Evolutionary conservation across 768 basidiomycete species (phyloP).

Genomic region (Mrakia hoshinonis): DNA sequence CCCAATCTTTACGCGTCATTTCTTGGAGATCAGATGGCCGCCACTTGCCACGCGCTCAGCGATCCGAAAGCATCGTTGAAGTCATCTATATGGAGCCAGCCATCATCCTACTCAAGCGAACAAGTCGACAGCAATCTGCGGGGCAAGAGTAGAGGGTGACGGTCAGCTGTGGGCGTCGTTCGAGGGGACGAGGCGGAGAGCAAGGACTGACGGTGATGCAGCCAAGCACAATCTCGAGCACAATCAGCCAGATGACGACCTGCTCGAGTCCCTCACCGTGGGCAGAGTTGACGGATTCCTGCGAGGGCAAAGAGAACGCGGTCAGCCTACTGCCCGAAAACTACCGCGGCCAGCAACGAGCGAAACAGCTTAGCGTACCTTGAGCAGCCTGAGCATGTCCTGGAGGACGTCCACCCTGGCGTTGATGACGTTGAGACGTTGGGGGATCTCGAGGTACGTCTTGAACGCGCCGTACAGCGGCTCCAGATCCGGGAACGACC

Average conservation of each 20-base stretch:
- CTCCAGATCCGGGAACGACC: slow-evolving; percentile 87
- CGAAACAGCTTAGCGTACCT: slow-evolving; percentile 47
- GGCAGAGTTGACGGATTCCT: slow-evolving; percentile 30
- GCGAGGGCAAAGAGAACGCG: neutral
- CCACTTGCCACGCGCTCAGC: too few species aligned
- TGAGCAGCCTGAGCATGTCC: slow-evolving; percentile 90
- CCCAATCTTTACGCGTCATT: too few species aligned
- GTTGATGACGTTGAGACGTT: slow-evolving; percentile 84
- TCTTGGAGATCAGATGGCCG: too few species aligned
- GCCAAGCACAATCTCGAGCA: slow-evolving; percentile 24
- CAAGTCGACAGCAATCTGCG: too few species aligned
- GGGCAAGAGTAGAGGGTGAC: too few species aligned
- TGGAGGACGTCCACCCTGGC: slow-evolving; percentile 91
- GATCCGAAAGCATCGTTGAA: too few species aligned
- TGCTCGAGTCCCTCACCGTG: slow-evolving; percentile 28
- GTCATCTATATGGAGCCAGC: too few species aligned
- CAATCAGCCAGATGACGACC: slow-evolving; percentile 30
- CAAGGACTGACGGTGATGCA: neutral
- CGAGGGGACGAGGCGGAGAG: neutral
- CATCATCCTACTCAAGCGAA: too few species aligned
- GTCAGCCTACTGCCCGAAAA: too few species aligned
- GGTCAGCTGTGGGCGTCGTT: too few species aligned
- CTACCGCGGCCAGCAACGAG: neutral
- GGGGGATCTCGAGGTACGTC: slow-evolving; percentile 93
- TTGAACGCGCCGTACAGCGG: slow-evolving; percentile 63